Evolutionary conservation across 2,329 filamentous ascomycete genomes (phyloP), one percentile per base, ranked within the genome.

Genomic region (Davidsoniella eucalypti): DNA sequence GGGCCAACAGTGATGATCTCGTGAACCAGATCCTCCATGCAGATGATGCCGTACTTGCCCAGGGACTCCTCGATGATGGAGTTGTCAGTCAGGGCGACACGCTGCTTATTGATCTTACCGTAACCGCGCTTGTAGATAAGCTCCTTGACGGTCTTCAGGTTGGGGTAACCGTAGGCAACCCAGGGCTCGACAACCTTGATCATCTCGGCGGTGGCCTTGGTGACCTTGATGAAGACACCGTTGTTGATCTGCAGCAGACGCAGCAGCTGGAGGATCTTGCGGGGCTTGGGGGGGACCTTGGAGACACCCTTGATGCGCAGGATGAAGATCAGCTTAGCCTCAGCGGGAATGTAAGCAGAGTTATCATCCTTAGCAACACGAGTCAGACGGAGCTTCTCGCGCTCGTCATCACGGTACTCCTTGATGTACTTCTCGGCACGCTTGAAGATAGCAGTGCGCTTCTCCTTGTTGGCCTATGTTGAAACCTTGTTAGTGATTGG

Each of bases 241-340:
- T 94, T 96, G 86, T 98, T 98, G 84, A 98, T 98, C 78, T 98
- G 92, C 64, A 98, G 83, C 59, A 98, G 87, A 78, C 92, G 90
- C 69, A 98, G 88, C 56, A 98, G 86, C 76, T 98, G 92, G 63
- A 98, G 82, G 66, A 94, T 96, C 83, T 98, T 98, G 79, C 92
- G 88, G 72, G 93, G 93, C 85, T 98, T 96, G 63, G 92, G 92
- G 68, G 93, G 82, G 64, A 98, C 96, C 85, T 98, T 98, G 86
- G 96, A 96, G 87, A 98, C 96, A 94, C 90, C 92, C 87, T 98
- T 98, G 80, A 98, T 98, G 70, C 92, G 90, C 71, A 96, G 75
- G 63, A 98, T 81, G 70, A 98, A 98, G 75, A 90, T 87, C 65
- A 98, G 77, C 75, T 94, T 95, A 67, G 85, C 73, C 80, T 98